Conservation (phyloP, 139 green algal species). For the Picochlorum costavermella region DNA sequence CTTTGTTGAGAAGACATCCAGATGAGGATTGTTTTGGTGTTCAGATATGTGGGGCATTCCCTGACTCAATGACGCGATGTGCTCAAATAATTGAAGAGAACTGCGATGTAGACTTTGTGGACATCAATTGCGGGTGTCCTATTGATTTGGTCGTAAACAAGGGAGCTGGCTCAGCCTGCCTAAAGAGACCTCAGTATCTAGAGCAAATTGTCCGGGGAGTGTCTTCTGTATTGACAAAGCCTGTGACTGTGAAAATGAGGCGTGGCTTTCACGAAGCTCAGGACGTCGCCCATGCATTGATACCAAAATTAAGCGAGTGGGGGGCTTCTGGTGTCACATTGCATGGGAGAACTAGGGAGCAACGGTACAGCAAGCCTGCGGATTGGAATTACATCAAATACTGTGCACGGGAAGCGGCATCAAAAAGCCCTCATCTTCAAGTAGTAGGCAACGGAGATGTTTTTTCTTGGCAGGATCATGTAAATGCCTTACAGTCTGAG, state of each 20-base stretch:
- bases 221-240: constrained; percentile 29
- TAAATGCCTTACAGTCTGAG: constrained; percentile 35
- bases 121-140: constrained; percentile 93
- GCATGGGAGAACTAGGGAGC: constrained; percentile 86
- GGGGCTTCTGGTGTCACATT: constrained; percentile 79
- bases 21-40: constrained; percentile 91
- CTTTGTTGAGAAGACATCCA: constrained; percentile 86
- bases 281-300: constrained; percentile 69
- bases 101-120: constrained; percentile 76
- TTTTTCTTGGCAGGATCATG: constrained; percentile 70
- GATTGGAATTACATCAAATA: constrained; percentile 70
- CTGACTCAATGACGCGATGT: constrained; percentile 64
- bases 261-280: constrained; percentile 55
- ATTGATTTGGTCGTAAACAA: constrained; percentile 70
- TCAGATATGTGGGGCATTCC: constrained; percentile 82
- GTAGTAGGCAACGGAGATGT: constrained; percentile 94
- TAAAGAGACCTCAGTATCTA: constrained; percentile 61
- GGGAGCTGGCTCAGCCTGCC: constrained; percentile 65
- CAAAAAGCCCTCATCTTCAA: constrained; percentile 29
- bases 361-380: constrained; percentile 70
- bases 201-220: constrained; percentile 57
- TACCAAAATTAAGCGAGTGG: constrained; percentile 56
- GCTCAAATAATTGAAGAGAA: constrained; percentile 70
- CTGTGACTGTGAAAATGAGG: constrained; percentile 54
- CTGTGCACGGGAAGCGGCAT: constrained; percentile 27